phyloP scores from a whole-genome alignment of 352 stramenopile species.

The Aphanomyces euteiches region DNA sequence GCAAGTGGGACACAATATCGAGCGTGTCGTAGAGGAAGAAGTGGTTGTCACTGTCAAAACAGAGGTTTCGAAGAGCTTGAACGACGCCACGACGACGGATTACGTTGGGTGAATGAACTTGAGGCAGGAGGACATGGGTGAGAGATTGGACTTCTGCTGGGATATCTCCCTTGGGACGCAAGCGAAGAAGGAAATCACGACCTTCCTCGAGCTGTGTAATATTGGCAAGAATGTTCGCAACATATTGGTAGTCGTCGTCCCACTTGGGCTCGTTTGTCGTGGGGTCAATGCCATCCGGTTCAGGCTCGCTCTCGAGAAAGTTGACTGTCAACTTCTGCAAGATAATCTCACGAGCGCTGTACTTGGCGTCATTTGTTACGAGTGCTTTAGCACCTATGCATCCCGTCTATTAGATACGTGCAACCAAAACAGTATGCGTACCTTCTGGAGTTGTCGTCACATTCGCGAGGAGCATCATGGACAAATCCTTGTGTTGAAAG shows the following conservation, averaged over 20 bases:
- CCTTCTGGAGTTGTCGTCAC: slow-evolving; percentile 21
- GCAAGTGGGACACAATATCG: slow-evolving; percentile 75
- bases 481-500: slow-evolving; percentile 77
- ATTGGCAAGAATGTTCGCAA: slow-evolving; percentile 81
- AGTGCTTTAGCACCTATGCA: slow-evolving; percentile 20
- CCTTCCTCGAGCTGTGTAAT: slow-evolving; percentile 80
- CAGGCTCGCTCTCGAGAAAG: slow-evolving; percentile 69
- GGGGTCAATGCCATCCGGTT: slow-evolving; percentile 68
- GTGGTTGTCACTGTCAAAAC: slow-evolving; percentile 85
- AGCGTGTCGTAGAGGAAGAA: slow-evolving; percentile 86
- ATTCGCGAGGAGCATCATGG: slow-evolving; percentile 84
- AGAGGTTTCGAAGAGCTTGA: slow-evolving; percentile 73
- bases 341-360: slow-evolving; percentile 64
- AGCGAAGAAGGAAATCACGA: slow-evolving; percentile 70
- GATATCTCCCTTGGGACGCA: slow-evolving; percentile 33
- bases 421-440: not conserved
- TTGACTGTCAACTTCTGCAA: slow-evolving; percentile 67
- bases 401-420: not conserved
- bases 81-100: slow-evolving; percentile 69
- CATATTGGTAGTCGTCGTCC: slow-evolving; percentile 87
- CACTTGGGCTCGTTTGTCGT: slow-evolving; percentile 72
- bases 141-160: slow-evolving; percentile 51
- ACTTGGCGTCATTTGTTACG: slow-evolving; percentile 38
- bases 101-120: slow-evolving; percentile 79
- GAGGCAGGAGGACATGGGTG: slow-evolving; percentile 56